phyloP scores from a whole-genome alignment of 1,284 basidiomycete species.

The Trametes pubescens region DNA sequence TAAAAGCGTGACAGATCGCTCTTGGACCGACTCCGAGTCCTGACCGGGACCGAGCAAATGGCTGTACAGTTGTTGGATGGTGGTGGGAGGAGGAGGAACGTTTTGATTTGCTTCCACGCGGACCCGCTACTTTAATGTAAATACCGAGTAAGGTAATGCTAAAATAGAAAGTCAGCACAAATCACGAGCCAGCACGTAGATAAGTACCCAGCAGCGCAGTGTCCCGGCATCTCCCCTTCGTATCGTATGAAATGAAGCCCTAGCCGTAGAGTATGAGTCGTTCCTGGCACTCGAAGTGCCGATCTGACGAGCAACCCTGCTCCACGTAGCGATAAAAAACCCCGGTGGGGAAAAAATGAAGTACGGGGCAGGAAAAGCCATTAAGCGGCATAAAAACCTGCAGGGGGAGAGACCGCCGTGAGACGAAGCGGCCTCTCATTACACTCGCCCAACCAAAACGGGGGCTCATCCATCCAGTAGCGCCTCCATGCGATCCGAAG shows the following conservation, averaged over 20 bases:
- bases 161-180: too few species aligned
- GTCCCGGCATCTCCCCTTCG: neutral
- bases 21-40: too few species aligned
- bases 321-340: neutral
- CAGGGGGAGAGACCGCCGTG: neutral
- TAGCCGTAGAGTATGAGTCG: neutral
- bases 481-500: neutral
- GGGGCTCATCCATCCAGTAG: neutral
- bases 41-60: too few species aligned
- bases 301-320: neutral
- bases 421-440: neutral
- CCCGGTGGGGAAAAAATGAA: neutral
- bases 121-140: too few species aligned
- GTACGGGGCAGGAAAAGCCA: constrained; percentile 2
- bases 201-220: neutral
- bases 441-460: neutral
- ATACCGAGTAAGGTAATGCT: too few species aligned
- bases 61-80: too few species aligned
- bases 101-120: too few species aligned
- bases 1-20: too few species aligned
- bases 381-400: neutral
- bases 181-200: neutral
- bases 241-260: neutral
- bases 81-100: too few species aligned
- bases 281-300: neutral